Evolutionary conservation across 495 filamentous ascomycete genomes (phyloP).

Genomic region (Chaetomidium leptoderma): DNA sequence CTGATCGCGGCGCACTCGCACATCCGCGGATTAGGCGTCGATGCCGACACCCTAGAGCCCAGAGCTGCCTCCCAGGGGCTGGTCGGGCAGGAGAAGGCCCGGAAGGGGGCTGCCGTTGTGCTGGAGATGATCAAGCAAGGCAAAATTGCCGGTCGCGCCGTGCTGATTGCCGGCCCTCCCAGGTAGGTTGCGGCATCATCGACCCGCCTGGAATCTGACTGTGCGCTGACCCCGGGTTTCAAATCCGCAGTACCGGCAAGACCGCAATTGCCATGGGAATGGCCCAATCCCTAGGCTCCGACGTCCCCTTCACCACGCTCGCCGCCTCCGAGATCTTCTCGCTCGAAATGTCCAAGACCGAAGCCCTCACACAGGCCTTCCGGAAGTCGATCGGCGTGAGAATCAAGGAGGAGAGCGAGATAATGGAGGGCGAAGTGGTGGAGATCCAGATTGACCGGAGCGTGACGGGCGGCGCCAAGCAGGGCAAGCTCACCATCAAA

Average conservation of each 20-base stretch:
- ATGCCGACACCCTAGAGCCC: conserved; percentile 84
- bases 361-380: conserved; percentile 96
- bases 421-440: conserved; percentile 98
- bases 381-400: conserved; percentile 92
- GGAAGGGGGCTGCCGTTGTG: conserved; percentile 92
- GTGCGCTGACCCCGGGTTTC: conserved; percentile 9
- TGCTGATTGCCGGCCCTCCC: conserved; percentile 92
- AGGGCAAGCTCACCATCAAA: conserved; percentile 98
- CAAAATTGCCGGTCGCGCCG: conserved; percentile 93
- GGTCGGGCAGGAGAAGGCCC: conserved; percentile 92
- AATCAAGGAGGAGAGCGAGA: conserved; percentile 97
- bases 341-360: conserved; percentile 97
- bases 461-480: conserved; percentile 92
- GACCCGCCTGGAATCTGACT: neutral
- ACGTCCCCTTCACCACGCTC: conserved; percentile 94
- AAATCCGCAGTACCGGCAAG: conserved; percentile 76
- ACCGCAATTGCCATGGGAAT: conserved; percentile 99
- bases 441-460: conserved; percentile 99
- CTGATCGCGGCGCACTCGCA: conserved; percentile 98
- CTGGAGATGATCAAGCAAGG: conserved; percentile 98
- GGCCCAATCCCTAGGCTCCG: conserved; percentile 87
- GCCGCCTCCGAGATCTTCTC: conserved; percentile 96
- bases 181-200: conserved; percentile 41
- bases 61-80: conserved; percentile 86
- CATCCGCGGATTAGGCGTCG: conserved; percentile 91